These are phyloP conservation scores for Houttuynia cordata DNA, from an alignment of 164 flowering plant species.

Conservation along the genomic window DNA sequence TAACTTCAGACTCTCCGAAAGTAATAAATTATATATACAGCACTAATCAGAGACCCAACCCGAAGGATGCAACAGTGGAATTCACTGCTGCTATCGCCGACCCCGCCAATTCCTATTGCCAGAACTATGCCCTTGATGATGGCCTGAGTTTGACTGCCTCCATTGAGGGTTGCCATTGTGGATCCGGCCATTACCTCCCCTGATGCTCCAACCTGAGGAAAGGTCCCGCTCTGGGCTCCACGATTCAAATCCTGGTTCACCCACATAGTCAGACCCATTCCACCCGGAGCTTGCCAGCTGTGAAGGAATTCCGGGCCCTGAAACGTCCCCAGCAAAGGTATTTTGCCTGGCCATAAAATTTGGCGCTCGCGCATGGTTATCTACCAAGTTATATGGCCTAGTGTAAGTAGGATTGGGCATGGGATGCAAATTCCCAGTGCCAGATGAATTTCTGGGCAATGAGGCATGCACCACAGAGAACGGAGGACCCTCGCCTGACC, in stretches of 20 bases:
- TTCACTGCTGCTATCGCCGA: constrained; percentile 1
- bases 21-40: constrained; percentile 1
- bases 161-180: background rate
- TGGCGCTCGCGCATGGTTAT: constrained; percentile 14
- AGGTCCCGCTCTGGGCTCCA: constrained; percentile 43
- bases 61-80: background rate
- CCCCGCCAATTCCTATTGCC: constrained; percentile 2
- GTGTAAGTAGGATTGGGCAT: constrained; percentile 15
- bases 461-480: constrained; percentile 7
- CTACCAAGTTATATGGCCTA: constrained; percentile 5
- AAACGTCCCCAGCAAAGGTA: constrained; percentile 10
- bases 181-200: background rate
- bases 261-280: constrained; percentile 25
- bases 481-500: constrained; percentile 12
- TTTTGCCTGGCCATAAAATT: constrained; percentile 18
- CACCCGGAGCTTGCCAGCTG: constrained; percentile 4
- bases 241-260: constrained; percentile 30
- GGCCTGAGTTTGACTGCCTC: background rate
- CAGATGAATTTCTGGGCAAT: constrained; percentile 5
- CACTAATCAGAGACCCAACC: background rate
- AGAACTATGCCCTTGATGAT: background rate
- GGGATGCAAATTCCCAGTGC: constrained; percentile 12
- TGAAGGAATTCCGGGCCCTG: constrained; percentile 9
- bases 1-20: too few relatives aligned
- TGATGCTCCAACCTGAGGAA: background rate